phyloP scores from a whole-genome alignment of 805 yeast genomes.

The Lachancea fermentati region DNA sequence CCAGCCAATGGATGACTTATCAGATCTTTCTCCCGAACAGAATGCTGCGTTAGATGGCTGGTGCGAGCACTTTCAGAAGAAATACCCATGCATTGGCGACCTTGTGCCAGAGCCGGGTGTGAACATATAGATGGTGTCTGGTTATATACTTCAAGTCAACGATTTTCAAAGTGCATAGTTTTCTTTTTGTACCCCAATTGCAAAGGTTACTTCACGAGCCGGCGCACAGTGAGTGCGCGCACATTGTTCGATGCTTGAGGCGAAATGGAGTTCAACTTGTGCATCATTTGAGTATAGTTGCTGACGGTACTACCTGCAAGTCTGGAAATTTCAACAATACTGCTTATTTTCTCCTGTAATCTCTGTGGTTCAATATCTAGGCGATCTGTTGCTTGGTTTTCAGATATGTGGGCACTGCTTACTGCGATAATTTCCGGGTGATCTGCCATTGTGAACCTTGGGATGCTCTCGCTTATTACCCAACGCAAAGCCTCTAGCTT shows the following conservation, averaged over 20 bases:
- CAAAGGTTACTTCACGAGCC: background rate
- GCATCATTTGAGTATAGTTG: slow-evolving; percentile 6
- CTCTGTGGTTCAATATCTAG: slow-evolving; percentile 1
- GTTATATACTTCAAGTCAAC: background rate
- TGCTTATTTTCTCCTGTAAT: slow-evolving; percentile 1
- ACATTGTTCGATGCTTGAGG: slow-evolving; percentile 4
- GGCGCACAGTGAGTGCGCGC: slow-evolving; percentile 2
- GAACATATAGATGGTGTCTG: slow-evolving; percentile 13
- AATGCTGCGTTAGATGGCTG: slow-evolving; percentile 69
- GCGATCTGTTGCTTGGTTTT: background rate
- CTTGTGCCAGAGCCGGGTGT: slow-evolving; percentile 43
- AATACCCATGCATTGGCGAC: slow-evolving; percentile 77
- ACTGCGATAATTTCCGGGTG: slow-evolving; percentile 4
- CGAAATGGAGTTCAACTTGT: slow-evolving; percentile 7
- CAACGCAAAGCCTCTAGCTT: slow-evolving; percentile 2
- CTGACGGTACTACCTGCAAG: slow-evolving; percentile 6
- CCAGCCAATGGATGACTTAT: slow-evolving; percentile 69
- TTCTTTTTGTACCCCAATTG: background rate
- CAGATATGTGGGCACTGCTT: slow-evolving; percentile 1
- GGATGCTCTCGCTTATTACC: slow-evolving; percentile 2
- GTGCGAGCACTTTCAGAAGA: slow-evolving; percentile 75
- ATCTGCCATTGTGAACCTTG: background rate
- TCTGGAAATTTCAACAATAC: slow-evolving; percentile 4
- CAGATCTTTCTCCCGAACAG: slow-evolving; percentile 57
- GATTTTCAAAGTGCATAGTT: too few species aligned